Percentiles rank a stretch among this genome's conserved stretches.
phyloP scores from a whole-genome alignment of 169 alveolate species.

The Plasmodium sp. region DNA sequence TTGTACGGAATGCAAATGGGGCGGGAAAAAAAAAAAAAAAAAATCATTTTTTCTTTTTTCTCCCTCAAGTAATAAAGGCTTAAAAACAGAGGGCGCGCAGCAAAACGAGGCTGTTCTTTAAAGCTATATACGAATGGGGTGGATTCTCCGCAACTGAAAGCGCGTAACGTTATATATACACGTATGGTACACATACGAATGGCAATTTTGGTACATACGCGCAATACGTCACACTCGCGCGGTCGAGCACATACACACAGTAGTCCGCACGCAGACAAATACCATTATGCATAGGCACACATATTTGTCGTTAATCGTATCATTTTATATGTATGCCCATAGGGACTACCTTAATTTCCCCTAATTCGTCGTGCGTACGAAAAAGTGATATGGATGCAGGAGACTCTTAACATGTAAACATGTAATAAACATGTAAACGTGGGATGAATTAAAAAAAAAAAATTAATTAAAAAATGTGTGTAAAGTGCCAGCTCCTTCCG shows the following conservation, averaged over 20 bases:
- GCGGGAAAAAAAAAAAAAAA: background rate
- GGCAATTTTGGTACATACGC: background rate
- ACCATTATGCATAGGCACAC: background rate
- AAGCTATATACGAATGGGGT: background rate
- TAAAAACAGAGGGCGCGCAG: background rate
- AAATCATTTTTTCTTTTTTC: conserved; percentile 1
- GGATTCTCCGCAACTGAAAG: background rate
- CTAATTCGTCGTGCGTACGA: background rate
- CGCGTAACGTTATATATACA: background rate
- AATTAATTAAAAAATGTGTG: background rate
- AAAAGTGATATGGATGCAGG: background rate
- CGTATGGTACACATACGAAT: conserved; percentile 1
- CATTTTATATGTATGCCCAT: background rate
- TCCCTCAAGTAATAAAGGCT: background rate
- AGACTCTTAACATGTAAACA: background rate
- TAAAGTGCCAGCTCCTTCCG: background rate
- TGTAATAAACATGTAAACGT: background rate
- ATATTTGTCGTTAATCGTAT: background rate
- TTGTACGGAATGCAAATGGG: background rate
- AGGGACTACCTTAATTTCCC: background rate
- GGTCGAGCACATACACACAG: background rate
- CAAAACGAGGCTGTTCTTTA: background rate
- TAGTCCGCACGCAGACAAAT: background rate
- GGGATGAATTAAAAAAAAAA: background rate
- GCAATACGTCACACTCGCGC: background rate